Evolutionary conservation across 352 stramenopile species (phyloP).

Genomic region (Phytophthora pini): DNA sequence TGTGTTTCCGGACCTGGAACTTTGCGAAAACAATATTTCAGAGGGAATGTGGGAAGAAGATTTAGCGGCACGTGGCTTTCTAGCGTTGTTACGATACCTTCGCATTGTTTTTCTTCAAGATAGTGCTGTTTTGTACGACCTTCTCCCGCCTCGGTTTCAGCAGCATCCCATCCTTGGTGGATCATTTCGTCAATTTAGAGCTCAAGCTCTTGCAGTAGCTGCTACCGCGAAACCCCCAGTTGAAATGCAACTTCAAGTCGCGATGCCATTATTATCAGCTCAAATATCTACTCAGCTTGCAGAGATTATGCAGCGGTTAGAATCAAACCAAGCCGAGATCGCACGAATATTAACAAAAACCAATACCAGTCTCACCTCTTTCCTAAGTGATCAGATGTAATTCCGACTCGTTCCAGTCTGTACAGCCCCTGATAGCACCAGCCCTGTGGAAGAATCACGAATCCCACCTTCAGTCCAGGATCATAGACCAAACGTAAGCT

Average conservation of each 20-base stretch:
- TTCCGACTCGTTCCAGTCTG: no score
- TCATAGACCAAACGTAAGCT: no score
- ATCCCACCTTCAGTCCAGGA: no score
- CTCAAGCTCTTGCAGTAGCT: background rate
- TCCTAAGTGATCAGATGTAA: no score
- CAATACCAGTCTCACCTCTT: background rate
- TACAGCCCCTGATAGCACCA: no score
- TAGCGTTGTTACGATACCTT: background rate
- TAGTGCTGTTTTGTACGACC: constrained; percentile 3
- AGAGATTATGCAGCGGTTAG: constrained; percentile 10
- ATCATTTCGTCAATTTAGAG: constrained; percentile 4
- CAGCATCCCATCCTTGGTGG: constrained; percentile 8
- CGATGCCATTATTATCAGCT: constrained; percentile 12
- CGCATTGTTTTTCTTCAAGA: constrained; percentile 10
- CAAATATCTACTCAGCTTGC: constrained; percentile 13
- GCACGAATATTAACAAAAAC: background rate
- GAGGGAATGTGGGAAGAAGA: no score
- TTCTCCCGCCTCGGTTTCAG: constrained; percentile 1
- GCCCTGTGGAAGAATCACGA: no score
- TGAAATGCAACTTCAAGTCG: constrained; percentile 19
- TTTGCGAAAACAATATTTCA: no score
- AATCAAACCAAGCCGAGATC: background rate
- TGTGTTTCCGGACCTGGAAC: constrained; percentile 7
- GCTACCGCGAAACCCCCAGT: background rate
- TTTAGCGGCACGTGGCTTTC: no score